These are phyloP conservation scores for Trichoderma atrobrunneum DNA, from an alignment of 2,329 filamentous ascomycete species.

Conservation along the genomic window DNA sequence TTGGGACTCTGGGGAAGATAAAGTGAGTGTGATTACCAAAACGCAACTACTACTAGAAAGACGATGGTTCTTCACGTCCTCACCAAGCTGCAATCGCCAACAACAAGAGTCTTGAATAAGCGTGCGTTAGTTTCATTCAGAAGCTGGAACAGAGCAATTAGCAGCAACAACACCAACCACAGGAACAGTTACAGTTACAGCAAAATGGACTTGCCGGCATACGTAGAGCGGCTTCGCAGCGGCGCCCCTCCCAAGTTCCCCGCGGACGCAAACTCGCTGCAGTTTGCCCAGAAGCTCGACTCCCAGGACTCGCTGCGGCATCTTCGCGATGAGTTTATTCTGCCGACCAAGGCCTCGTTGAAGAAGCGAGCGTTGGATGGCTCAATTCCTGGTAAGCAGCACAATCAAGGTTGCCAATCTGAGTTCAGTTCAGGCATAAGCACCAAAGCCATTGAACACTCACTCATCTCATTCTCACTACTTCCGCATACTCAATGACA, in stretches of 20 bases:
- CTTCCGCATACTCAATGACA: too few species aligned
- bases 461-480: too few species aligned
- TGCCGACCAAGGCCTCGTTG: slow-evolving; percentile 71
- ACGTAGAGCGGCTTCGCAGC: slow-evolving; percentile 40
- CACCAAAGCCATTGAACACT: background rate
- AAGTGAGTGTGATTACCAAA: slow-evolving; percentile 18
- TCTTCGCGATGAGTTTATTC: slow-evolving; percentile 69
- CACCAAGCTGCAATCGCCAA: background rate
- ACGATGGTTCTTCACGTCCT: background rate
- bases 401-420: background rate
- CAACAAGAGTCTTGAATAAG: background rate
- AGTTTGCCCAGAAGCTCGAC: slow-evolving; percentile 55
- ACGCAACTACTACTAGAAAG: background rate
- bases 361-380: slow-evolving; percentile 59
- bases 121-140: background rate
- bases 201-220: slow-evolving; percentile 40
- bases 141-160: background rate
- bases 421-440: background rate
- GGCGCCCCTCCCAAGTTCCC: slow-evolving; percentile 46
- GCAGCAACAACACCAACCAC: background rate
- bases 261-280: slow-evolving; percentile 44
- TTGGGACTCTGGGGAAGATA: slow-evolving; percentile 1
- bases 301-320: slow-evolving; percentile 56
- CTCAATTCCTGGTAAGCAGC: slow-evolving; percentile 38
- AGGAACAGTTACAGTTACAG: background rate